Evolutionary conservation across 2,329 filamentous ascomycete genomes (phyloP).

Genomic region (Fusarium algeriense): DNA sequence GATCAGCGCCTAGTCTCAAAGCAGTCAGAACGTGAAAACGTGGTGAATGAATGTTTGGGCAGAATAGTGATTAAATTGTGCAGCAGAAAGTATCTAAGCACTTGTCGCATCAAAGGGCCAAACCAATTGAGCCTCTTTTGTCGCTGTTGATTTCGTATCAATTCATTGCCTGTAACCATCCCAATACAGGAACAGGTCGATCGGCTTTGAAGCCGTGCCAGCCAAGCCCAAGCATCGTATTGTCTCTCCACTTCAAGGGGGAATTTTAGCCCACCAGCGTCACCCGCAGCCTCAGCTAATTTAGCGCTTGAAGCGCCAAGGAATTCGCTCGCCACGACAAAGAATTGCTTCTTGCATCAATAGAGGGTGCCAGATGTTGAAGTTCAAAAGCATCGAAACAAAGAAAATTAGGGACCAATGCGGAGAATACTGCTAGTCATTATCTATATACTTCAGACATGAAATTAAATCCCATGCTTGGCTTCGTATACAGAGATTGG

Average conservation of each 20-base stretch:
- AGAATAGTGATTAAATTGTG: not conserved
- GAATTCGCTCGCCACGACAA: constrained; percentile 21
- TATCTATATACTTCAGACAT: not conserved
- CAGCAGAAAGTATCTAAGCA: too few relatives aligned
- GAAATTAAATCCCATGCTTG: constrained; percentile 7
- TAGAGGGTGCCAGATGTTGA: not conserved
- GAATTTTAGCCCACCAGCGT: constrained; percentile 11
- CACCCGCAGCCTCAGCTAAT: constrained; percentile 27
- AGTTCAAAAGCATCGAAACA: not conserved
- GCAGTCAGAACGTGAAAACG: not conserved
- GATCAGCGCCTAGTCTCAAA: constrained; percentile 18
- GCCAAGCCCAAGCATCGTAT: constrained; percentile 13
- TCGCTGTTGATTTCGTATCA: not conserved
- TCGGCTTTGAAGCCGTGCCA: constrained; percentile 30
- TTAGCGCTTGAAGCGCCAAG: constrained; percentile 25
- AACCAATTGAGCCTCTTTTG: not conserved
- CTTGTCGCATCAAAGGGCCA: not conserved
- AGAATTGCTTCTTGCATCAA: constrained; percentile 23
- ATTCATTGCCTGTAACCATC: not conserved
- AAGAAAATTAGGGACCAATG: not conserved
- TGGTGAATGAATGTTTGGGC: not conserved
- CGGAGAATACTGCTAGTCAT: not conserved
- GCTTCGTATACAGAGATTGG: constrained; percentile 31
- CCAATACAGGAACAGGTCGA: constrained; percentile 25
- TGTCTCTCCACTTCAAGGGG: constrained; percentile 38